Conservation (phyloP, 139 green algal genomes). For the Closterium sp. region DNA sequence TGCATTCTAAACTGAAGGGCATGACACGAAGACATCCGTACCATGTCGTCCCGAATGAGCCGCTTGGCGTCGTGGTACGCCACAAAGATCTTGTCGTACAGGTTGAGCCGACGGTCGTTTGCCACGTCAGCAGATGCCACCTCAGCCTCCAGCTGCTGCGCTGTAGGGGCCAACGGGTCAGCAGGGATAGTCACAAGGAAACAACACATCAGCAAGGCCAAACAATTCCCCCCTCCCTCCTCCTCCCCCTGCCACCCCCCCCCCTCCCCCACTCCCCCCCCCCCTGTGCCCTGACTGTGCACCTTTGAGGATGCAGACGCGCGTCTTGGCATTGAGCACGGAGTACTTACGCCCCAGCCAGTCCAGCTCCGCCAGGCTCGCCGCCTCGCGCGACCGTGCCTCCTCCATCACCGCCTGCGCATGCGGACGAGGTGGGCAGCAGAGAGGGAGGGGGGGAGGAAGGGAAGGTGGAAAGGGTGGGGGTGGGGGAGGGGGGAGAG, state of each 20-base stretch:
- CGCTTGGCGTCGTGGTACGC: conserved; percentile 65
- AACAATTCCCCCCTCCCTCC: background rate
- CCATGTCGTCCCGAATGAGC: conserved; percentile 51
- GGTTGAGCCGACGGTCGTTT: conserved; percentile 53
- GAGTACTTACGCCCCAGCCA: conserved; percentile 63
- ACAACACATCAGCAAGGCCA: background rate
- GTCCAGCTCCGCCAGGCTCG: conserved; percentile 57
- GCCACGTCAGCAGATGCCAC: conserved; percentile 8
- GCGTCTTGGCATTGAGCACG: conserved; percentile 60
- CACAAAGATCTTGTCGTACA: conserved; percentile 71
- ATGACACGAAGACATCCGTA: no score
- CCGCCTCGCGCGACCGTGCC: conserved; percentile 56
- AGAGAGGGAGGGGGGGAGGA: no score
- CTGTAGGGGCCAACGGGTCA: background rate
- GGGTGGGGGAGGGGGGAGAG: background rate
- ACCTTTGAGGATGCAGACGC: conserved; percentile 37
- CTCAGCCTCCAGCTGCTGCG: conserved; percentile 27
- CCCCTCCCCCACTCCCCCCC: background rate
- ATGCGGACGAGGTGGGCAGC: background rate
- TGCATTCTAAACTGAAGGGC: no score
- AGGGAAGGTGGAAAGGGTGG: background rate
- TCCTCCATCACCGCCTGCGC: conserved; percentile 57
- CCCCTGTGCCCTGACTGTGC: background rate
- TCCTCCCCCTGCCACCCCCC: background rate
- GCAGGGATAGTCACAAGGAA: background rate